Percentiles rank a stretch among this genome's conserved stretches.
These are phyloP conservation scores for Candida palmyrensis DNA, from an alignment of 805 yeast species.

Conservation along the genomic window DNA sequence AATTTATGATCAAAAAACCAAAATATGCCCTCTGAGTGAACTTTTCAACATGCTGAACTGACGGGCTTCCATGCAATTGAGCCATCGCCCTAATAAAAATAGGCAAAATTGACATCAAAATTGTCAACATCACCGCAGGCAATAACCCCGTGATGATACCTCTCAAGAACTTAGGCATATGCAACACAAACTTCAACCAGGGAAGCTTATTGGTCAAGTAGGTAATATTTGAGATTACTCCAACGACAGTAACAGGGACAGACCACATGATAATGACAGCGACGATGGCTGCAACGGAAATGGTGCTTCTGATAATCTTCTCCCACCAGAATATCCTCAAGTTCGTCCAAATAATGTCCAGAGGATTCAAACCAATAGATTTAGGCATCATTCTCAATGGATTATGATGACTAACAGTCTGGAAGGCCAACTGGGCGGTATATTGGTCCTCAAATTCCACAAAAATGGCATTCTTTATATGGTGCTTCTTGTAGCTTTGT, in stretches of 20 bases:
- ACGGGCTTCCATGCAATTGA: slow-evolving; percentile 50
- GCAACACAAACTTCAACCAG: slow-evolving; percentile 70
- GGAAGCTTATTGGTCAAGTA: slow-evolving; percentile 64
- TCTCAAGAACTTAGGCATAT: slow-evolving; percentile 62
- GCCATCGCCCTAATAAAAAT: slow-evolving; percentile 74
- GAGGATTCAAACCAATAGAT: slow-evolving; percentile 58
- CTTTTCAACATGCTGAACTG: slow-evolving; percentile 53
- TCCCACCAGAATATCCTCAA: slow-evolving; percentile 82
- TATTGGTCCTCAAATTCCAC: slow-evolving; percentile 77
- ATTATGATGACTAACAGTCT: slow-evolving; percentile 56
- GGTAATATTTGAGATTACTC: slow-evolving; percentile 83
- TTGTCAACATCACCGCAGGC: slow-evolving; percentile 75
- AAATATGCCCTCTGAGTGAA: slow-evolving; percentile 66
- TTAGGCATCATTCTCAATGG: slow-evolving; percentile 62
- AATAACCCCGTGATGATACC: slow-evolving; percentile 87
- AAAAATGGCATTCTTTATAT: slow-evolving; percentile 74
- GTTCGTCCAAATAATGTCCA: slow-evolving; percentile 64
- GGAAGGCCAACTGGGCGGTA: slow-evolving; percentile 68
- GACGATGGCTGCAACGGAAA: slow-evolving; percentile 48
- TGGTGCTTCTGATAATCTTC: slow-evolving; percentile 47
- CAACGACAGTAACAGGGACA: slow-evolving; percentile 96
- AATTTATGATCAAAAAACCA: slow-evolving; percentile 67
- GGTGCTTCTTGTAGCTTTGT: slow-evolving; percentile 36
- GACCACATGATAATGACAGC: slow-evolving; percentile 83
- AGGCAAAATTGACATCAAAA: slow-evolving; percentile 85